Evolutionary conservation across 75 land plant species (phyloP).

Genomic region (Adiantum capillusveneris): DNA sequence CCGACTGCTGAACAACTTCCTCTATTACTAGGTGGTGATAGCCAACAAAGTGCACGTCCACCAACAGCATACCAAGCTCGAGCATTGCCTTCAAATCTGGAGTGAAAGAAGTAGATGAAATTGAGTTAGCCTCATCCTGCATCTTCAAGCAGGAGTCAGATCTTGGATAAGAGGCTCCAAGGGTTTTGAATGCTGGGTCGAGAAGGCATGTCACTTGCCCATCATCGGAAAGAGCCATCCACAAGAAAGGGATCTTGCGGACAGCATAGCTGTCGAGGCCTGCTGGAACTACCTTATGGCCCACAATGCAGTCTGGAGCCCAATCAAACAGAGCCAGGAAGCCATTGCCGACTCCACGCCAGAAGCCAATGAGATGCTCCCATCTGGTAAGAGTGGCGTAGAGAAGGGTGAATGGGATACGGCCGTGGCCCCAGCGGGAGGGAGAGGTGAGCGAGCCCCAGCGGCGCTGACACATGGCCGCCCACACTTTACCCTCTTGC

Average conservation of each 20-base stretch:
- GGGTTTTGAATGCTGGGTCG: conserved; percentile 16
- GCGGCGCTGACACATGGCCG: conserved; percentile 53
- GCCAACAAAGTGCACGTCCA: conserved; percentile 65
- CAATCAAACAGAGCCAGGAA: conserved; percentile 70
- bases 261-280: conserved; percentile 38
- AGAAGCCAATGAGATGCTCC: conserved; percentile 80
- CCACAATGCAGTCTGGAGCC: conserved; percentile 40
- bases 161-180: background rate
- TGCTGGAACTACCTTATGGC: conserved; percentile 51
- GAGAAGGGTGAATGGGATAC: conserved; percentile 34
- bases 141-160: no score
- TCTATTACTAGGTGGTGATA: conserved; percentile 58
- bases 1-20: conserved; percentile 24
- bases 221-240: conserved; percentile 36
- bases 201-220: conserved; percentile 43
- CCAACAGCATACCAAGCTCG: conserved; percentile 26
- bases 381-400: conserved; percentile 41
- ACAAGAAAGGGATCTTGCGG: conserved; percentile 56
- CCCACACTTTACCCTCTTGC: conserved; percentile 51
- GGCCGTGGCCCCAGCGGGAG: conserved; percentile 44
- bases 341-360: conserved; percentile 56
- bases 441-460: conserved; percentile 58
- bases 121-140: background rate
- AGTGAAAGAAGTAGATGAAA: no score
- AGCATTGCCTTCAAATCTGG: conserved; percentile 15